Base-by-base conservation (phyloP, 768 basidiomycete genomes). In the Albatrellus ellisii region DNA sequence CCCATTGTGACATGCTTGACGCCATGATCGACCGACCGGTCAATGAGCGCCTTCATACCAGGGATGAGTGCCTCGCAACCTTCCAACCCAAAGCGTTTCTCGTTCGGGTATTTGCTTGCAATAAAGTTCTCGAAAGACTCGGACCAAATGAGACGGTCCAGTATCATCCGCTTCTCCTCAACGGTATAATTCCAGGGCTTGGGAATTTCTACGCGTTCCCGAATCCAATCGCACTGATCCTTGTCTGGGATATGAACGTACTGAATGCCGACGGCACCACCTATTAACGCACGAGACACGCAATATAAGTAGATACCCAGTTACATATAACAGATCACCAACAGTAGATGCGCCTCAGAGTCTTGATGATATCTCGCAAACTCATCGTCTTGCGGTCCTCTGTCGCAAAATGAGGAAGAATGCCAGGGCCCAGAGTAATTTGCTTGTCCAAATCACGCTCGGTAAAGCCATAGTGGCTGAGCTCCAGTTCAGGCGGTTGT, bases 141-240 rank as follows among this genome's bases (percentile, higher is more conserved):
- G n/a, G 94, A 98, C 95, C 95, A 99, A 59, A 98, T 97, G 53
- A 97, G 81, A 46, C 95, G 87, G 65, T 99, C 95, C 43, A 99
- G 76, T 50, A 99, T 92, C 87, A 98, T 92, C 36, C 90, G 81
- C 65, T 98, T 99, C 68, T 99, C 95, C 54, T 99, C 95, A 40
- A 92, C 75, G 39, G 85, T 87, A 65, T 98, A 99, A 55, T 91
- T 89, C 90, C 90, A 97, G 6, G 94, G 94, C 54, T 85, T 81
- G 1, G 95, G 95, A 12, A 82, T 79, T 62, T 99, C 95, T 34
- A 98, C 70, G 45, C 95, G 86, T 57, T 91, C 89, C 50, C 95
- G 74, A 54, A 99, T 92, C 95, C 95, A 99, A 63, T 99, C 92
- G 57, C 95, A 99, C 59, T 99, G 88, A 50, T 92, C 88, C 68